phyloP scores from a whole-genome alignment of 257 asterid genomes.

The Jasminum sambac region DNA sequence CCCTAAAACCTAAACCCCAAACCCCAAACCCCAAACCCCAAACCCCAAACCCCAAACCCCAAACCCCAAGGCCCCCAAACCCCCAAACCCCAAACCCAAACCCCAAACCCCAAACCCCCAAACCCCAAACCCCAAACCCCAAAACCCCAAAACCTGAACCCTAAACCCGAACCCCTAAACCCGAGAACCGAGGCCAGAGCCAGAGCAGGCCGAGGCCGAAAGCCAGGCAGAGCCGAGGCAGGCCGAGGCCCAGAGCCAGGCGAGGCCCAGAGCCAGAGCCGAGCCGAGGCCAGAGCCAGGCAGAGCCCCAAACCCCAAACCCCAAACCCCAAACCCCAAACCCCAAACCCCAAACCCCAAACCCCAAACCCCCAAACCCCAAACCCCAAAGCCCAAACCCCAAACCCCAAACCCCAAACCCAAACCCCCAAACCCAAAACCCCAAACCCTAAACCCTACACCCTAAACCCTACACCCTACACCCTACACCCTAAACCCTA shows the following conservation, averaged over 20 bases:
- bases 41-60: too few relatives aligned
- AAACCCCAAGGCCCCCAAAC: too few relatives aligned
- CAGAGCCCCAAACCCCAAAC: constrained; percentile 27
- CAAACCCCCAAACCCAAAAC: too few relatives aligned
- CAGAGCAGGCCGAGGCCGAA: too few relatives aligned
- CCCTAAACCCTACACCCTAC: constrained; percentile 23
- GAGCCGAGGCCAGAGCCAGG: constrained; percentile 26
- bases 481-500: constrained; percentile 18
- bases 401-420: constrained; percentile 28
- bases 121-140: too few relatives aligned
- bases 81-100: too few relatives aligned
- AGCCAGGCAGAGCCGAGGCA: too few relatives aligned
- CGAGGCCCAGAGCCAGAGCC: constrained; percentile 21
- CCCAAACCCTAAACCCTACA: constrained; percentile 27
- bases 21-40: too few relatives aligned
- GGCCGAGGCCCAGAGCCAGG: too few relatives aligned
- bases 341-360: constrained; percentile 22
- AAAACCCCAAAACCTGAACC: too few relatives aligned
- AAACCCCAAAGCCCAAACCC: constrained; percentile 27
- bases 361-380: constrained; percentile 26
- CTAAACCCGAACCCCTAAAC: not conserved
- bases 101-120: too few relatives aligned
- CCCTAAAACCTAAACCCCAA: too few relatives aligned
- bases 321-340: constrained; percentile 18
- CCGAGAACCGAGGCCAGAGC: constrained; percentile 27